Percentiles rank a stretch among this genome's conserved stretches.
Evolutionary conservation across 2,329 filamentous ascomycete genomes (phyloP).

Genomic region (Fusarium sp.): DNA sequence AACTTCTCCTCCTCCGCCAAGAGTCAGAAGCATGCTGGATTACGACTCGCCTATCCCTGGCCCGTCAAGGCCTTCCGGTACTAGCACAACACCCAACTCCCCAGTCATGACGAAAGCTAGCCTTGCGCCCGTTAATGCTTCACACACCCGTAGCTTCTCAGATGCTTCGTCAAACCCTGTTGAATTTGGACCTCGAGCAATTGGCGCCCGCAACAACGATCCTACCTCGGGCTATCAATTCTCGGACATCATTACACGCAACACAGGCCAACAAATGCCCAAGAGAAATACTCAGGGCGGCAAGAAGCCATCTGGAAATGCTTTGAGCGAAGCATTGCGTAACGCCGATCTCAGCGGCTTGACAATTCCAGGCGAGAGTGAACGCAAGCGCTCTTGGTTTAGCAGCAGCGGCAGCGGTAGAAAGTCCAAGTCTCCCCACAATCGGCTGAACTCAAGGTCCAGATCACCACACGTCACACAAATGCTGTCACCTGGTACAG

Average conservation of each 20-base stretch:
- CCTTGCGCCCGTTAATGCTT: slow-evolving; percentile 41
- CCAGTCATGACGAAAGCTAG: slow-evolving; percentile 45
- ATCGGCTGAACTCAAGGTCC: slow-evolving; percentile 59
- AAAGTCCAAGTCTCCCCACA: slow-evolving; percentile 67
- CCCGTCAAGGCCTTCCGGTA: slow-evolving; percentile 45
- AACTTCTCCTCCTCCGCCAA: slow-evolving; percentile 56
- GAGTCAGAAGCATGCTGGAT: slow-evolving; percentile 67
- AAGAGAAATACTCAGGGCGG: slow-evolving; percentile 65
- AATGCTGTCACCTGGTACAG: slow-evolving; percentile 51
- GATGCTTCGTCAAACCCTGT: slow-evolving; percentile 64
- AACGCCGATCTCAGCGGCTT: slow-evolving; percentile 64
- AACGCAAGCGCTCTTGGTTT: slow-evolving; percentile 56
- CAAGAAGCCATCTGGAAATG: slow-evolving; percentile 53
- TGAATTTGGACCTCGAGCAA: slow-evolving; percentile 59
- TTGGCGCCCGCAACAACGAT: slow-evolving; percentile 52
- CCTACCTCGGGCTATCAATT: slow-evolving; percentile 72
- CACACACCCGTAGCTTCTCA: slow-evolving; percentile 64
- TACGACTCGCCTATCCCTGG: slow-evolving; percentile 55
- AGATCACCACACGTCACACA: slow-evolving; percentile 52
- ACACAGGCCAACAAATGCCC: slow-evolving; percentile 62
- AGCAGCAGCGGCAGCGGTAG: slow-evolving; percentile 55
- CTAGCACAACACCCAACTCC: slow-evolving; percentile 53
- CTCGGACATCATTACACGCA: slow-evolving; percentile 67
- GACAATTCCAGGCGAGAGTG: slow-evolving; percentile 62
- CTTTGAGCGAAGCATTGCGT: slow-evolving; percentile 67